Percentiles rank a stretch among this genome's conserved stretches.
phyloP scores from a whole-genome alignment of 116 monocot species.

The Iris pallida region DNA sequence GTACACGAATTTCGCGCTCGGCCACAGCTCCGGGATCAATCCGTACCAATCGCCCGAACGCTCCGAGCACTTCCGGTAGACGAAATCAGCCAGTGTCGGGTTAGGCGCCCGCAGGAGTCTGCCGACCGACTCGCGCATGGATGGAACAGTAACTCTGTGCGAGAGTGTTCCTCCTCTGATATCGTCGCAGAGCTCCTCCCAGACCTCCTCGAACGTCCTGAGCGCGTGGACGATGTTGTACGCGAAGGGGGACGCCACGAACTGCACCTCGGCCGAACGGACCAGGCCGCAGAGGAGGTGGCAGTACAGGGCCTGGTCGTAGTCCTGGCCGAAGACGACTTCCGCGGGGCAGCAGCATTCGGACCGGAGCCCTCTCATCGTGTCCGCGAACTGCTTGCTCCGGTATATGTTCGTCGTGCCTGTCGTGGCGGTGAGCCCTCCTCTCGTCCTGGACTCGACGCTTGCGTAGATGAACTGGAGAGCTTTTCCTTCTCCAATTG shows the following conservation, averaged over 20 bases:
- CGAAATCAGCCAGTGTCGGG: slow-evolving; percentile 49
- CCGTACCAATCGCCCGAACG: slow-evolving; percentile 62
- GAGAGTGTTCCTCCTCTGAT: slow-evolving; percentile 68
- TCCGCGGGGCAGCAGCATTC: slow-evolving; percentile 56
- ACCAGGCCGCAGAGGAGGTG: slow-evolving; percentile 76
- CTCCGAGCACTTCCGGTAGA: slow-evolving; percentile 32
- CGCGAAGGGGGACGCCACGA: slow-evolving; percentile 62
- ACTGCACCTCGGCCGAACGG: slow-evolving; percentile 48
- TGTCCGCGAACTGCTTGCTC: slow-evolving; percentile 29
- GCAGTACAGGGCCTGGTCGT: slow-evolving; percentile 66
- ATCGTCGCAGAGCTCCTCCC: slow-evolving; percentile 60
- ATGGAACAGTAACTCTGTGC: slow-evolving; percentile 44
- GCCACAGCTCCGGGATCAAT: slow-evolving; percentile 70
- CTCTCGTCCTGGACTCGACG: slow-evolving; percentile 41
- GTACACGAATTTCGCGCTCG: slow-evolving; percentile 74
- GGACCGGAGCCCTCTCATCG: slow-evolving; percentile 45
- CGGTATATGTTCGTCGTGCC: slow-evolving; percentile 67
- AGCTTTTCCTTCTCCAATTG: slow-evolving; percentile 57
- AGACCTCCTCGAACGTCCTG: slow-evolving; percentile 58
- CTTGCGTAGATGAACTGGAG: slow-evolving; percentile 72
- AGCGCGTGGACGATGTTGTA: slow-evolving; percentile 75
- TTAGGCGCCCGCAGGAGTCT: slow-evolving; percentile 42
- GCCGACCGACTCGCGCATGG: slow-evolving; percentile 57
- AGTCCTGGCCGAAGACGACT: slow-evolving; percentile 62
- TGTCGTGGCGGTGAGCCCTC: slow-evolving; percentile 54